Conservation (phyloP, 257 asterid species). For the Solanum raphanifolium region DNA sequence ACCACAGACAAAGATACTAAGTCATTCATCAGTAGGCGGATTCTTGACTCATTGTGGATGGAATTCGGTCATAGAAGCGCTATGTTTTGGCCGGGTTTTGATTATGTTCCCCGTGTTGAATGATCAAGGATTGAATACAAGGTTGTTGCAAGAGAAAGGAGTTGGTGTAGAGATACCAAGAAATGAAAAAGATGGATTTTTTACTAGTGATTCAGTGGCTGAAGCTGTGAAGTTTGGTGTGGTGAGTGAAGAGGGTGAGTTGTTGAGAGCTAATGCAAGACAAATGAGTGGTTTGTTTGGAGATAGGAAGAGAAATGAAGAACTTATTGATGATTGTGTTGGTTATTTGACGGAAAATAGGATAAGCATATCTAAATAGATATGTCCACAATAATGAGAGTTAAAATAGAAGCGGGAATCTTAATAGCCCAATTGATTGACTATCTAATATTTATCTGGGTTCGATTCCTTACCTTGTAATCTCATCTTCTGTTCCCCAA, state of each 20-base stretch:
- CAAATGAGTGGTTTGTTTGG: conserved; percentile 41
- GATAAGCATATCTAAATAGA: neutral
- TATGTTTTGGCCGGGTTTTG: conserved; percentile 50
- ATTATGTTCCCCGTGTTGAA: conserved; percentile 71
- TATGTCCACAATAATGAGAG: neutral
- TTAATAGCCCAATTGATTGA: neutral
- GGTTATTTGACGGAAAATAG: conserved; percentile 22
- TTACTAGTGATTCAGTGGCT: conserved; percentile 46
- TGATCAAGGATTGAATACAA: conserved; percentile 77
- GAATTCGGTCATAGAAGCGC: conserved; percentile 76
- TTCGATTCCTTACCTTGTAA: neutral
- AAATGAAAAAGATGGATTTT: conserved; percentile 41
- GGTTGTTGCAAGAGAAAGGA: conserved; percentile 50
- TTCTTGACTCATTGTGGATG: conserved; percentile 85
- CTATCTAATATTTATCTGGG: neutral
- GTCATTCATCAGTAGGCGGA: conserved; percentile 50
- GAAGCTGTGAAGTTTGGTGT: conserved; percentile 39
- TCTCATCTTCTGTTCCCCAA: neutral
- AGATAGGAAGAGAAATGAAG: conserved; percentile 15
- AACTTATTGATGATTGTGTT: conserved; percentile 28
- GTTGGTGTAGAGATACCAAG: conserved; percentile 75
- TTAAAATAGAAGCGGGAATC: neutral
- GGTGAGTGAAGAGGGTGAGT: conserved; percentile 43
- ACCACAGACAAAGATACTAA: conserved; percentile 59
- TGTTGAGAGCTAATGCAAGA: conserved; percentile 43